Base-by-base conservation (phyloP, 1,284 basidiomycete species). In the Leccinum variabile region DNA sequence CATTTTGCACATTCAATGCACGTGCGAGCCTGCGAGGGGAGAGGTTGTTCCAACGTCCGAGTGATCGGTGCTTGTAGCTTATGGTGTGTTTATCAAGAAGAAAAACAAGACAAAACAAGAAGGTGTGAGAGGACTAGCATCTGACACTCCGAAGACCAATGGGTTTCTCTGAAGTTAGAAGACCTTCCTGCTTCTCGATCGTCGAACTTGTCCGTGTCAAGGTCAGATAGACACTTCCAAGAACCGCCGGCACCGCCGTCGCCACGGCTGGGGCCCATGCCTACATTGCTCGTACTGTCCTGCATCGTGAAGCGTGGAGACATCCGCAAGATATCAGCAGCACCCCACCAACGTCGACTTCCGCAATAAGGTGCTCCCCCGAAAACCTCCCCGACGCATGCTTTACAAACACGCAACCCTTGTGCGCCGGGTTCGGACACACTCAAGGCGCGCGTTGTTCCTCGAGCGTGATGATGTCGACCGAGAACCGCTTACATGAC, bases 381-480 rank as follows among this genome's bases (percentile, higher is more conserved):
- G 0, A 18, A 44, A 18, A 14, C 39, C 28, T 41, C 39, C n/a
- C 13, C 13, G 39, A 18, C 9, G 41, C 9, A n/a, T 44, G 41
- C n/a, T 44, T 44, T 9, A 44, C n/a, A n/a, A 18, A 44, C n/a
- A 44, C n/a, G n/a, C 41, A 13, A 10, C 41, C 41, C 9, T 41
- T 2, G 39, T 44, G n/a, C n/a, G 71, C 72, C 90, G 92, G 0
- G 84, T 85, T 57, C 63, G 65, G 33, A 74, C 33, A 35, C 11
- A 35, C 28, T 30, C 28, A 30, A 50, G 25, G 16, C 13, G 5
- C 8, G 14, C 13, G 2, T 14, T 44, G 60, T 14, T 61, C 61
- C 44, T 54, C 63, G 44, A 14, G 54, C 18, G 54, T 53, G 35
- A 33, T n/a, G 9, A 54, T 56, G 1, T 65, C 62, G 32, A 60